Conservation (phyloP, 805 yeast species). For the Jamesozyma piceae region DNA sequence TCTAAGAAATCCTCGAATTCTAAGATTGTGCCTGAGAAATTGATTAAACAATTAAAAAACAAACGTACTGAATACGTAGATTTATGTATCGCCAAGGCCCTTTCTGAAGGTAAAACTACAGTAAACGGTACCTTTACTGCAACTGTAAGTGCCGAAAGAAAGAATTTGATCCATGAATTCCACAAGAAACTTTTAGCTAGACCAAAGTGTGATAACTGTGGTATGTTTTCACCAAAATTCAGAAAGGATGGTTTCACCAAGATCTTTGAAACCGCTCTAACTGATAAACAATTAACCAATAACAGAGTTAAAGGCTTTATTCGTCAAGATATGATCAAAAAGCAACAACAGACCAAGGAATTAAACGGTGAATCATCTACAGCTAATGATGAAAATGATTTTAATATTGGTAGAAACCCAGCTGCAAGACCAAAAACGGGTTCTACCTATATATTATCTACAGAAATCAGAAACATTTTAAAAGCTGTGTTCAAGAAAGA, state of each 20-base stretch:
- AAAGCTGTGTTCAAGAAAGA: constrained; percentile 69
- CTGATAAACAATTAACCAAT: constrained; percentile 69
- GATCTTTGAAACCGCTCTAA: constrained; percentile 78
- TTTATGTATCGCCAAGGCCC: constrained; percentile 59
- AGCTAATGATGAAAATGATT: constrained; percentile 19
- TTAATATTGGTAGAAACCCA: constrained; percentile 35
- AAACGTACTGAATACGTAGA: constrained; percentile 65
- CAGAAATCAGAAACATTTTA: constrained; percentile 76
- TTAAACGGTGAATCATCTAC: constrained; percentile 20
- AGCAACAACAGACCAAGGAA: constrained; percentile 24
- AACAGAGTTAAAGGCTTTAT: constrained; percentile 74
- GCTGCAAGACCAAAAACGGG: constrained; percentile 56
- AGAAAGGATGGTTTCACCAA: constrained; percentile 93
- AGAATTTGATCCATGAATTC: constrained; percentile 59
- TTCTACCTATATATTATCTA: constrained; percentile 75
- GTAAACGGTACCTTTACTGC: constrained; percentile 69
- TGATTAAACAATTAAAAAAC: constrained; percentile 37
- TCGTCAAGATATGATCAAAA: constrained; percentile 62
- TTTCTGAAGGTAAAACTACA: constrained; percentile 65
- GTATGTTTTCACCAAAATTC: constrained; percentile 87
- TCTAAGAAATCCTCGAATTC: constrained; percentile 5
- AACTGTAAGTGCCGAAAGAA: constrained; percentile 80
- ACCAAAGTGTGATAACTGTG: constrained; percentile 91
- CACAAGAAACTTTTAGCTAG: constrained; percentile 65
- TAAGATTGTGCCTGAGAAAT: constrained; percentile 5